Evolutionary conservation across 495 filamentous ascomycete species (phyloP), one percentile per base, ranked within the genome.

Genomic region (Saxophila tyrrhenica): DNA sequence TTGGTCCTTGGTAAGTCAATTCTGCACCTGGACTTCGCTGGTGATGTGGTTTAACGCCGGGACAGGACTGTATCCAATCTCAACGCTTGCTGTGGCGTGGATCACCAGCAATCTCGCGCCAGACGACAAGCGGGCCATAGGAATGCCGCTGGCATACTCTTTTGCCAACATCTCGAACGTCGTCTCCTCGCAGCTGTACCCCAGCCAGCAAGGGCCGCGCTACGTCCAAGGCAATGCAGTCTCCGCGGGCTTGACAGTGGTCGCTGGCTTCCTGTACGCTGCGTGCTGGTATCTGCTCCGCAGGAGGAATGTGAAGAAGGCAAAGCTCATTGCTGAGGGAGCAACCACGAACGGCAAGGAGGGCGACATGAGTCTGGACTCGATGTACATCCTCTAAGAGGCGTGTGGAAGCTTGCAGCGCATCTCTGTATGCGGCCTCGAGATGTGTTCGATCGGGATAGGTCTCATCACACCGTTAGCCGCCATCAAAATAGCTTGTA

Each of bases 191-290:
- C 54, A 65, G 24, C 10, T 65, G 24, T 65, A 65, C 45, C 63
- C 61, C 5, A 39, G 11, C 10, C 48, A 2, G 5, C n/a, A 61
- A 21, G 52, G 48, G 0, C 61, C 61, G 3, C 35, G 61, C 13
- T 65, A 63, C 50, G 20, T 63, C 2, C 46, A 49, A 45, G 63
- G 63, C 22, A 63, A 65, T 52, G 54, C 50, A 5, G 25, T 65
- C 20, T 56, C 47, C 1, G 39, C 46, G 0, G 63, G 60, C 8
- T 10, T 62, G 41, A 48, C 49, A 29, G 41, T 41, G 24, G 45
- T 65, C 15, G 60, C 63, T 1, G 17, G 7, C 20, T 24, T 51
- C 15, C 25, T 29, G n/a, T 25, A 38, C 1, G 21, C 24, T 2
- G 13, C 29, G 1, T 38, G 25, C 24, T 65, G 50, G 48, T 39